Conservation (phyloP, 768 basidiomycete genomes). For the Lactarius tabidus region DNA sequence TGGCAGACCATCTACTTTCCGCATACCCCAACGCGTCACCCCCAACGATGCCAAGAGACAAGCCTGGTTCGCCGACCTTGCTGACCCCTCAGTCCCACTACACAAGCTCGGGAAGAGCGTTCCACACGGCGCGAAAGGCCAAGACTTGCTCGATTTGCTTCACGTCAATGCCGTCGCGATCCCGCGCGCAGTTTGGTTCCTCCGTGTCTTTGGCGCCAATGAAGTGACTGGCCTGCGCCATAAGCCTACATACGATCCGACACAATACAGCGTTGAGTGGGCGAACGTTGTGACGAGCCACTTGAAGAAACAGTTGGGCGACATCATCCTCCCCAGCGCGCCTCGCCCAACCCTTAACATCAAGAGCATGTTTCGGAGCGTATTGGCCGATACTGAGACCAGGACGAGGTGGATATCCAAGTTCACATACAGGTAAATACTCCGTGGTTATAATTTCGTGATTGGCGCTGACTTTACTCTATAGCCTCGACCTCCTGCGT, state of each 20-base stretch:
- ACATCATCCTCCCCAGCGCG: conserved; percentile 76
- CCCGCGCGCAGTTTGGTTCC: conserved; percentile 81
- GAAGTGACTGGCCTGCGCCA: conserved; percentile 77
- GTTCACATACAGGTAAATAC: conserved; percentile 66
- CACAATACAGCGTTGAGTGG: conserved; percentile 83
- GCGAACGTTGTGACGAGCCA: conserved; percentile 76
- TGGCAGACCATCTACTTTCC: conserved; percentile 60
- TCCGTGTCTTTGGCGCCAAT: conserved; percentile 82
- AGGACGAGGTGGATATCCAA: conserved; percentile 75
- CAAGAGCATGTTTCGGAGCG: conserved; percentile 80
- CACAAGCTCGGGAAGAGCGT: conserved; percentile 81
- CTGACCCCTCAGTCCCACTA: conserved; percentile 74
- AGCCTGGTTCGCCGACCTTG: conserved; percentile 80
- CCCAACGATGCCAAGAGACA: conserved; percentile 74
- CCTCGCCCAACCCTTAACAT: conserved; percentile 74
- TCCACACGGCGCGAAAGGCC: conserved; percentile 82
- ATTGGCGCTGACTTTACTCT: background rate
- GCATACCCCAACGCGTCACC: conserved; percentile 78
- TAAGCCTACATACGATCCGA: conserved; percentile 76
- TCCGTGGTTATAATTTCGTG: background rate
- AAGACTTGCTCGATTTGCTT: conserved; percentile 75
- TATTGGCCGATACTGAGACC: conserved; percentile 64
- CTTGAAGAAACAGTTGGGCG: conserved; percentile 75
- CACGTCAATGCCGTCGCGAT: conserved; percentile 75
- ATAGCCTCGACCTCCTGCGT: conserved; percentile 64